Conservation (phyloP, 1,284 basidiomycete genomes). For the Cutaneotrichosporon sp. region DNA sequence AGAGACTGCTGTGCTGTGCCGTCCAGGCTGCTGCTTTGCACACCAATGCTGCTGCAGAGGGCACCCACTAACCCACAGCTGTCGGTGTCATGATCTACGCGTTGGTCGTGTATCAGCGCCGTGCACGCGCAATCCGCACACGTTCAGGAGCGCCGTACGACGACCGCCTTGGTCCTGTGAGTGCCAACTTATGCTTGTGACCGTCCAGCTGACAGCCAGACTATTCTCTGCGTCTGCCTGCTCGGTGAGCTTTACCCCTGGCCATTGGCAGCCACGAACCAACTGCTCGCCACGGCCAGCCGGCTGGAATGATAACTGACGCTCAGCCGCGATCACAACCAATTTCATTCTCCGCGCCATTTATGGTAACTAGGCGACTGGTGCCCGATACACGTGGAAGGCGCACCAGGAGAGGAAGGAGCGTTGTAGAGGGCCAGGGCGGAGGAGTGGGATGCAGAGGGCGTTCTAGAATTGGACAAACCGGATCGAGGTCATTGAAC, state of each 20-base stretch:
- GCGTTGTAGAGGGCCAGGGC: neutral
- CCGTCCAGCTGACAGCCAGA: constrained; percentile 56
- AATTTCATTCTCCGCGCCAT: constrained; percentile 73
- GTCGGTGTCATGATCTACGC: constrained; percentile 98
- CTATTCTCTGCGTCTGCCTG: constrained; percentile 78
- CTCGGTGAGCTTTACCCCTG: constrained; percentile 61
- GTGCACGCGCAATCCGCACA: constrained; percentile 85
- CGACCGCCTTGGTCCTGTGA: constrained; percentile 81
- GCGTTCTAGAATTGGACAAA: neutral
- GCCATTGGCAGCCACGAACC: neutral
- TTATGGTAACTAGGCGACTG: constrained; percentile 21
- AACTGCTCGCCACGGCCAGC: neutral
- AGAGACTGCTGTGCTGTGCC: neutral
- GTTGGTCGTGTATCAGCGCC: constrained; percentile 92
- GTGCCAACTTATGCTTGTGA: constrained; percentile 30
- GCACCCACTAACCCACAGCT: constrained; percentile 58
- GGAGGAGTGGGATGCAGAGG: constrained; percentile 4
- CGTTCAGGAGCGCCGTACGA: constrained; percentile 95
- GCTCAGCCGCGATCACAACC: constrained; percentile 75
- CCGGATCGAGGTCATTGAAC: too few species aligned
- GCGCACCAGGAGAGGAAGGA: neutral
- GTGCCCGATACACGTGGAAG: neutral
- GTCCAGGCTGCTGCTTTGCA: neutral
- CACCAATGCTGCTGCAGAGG: neutral
- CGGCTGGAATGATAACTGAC: constrained; percentile 1